Evolutionary conservation across 768 basidiomycete genomes (phyloP).

Genomic region (Tremella mesenterica): DNA sequence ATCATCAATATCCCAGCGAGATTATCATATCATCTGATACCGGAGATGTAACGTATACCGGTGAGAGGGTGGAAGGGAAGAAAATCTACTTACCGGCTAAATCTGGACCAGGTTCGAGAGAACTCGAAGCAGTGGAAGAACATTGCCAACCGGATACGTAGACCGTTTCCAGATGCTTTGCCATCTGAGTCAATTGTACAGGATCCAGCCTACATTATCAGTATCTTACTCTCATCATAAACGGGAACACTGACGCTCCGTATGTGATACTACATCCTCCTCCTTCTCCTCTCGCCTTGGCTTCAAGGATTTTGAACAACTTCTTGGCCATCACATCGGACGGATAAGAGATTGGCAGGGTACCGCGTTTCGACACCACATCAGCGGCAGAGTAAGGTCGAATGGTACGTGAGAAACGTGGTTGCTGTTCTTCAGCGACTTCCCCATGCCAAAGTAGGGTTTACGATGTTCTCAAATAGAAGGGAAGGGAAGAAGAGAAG

Average conservation of each 20-base stretch:
- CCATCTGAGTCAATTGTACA: constrained; percentile 98
- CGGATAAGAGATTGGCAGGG: constrained; percentile 73
- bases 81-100: constrained; percentile 64
- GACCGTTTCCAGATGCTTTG: constrained; percentile 89
- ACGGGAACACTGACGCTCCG: constrained; percentile 72
- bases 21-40: too few relatives aligned
- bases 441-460: neutral
- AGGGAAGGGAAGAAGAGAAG: neutral
- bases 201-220: constrained; percentile 69
- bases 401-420: constrained; percentile 75
- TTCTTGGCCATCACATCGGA: constrained; percentile 80
- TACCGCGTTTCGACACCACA: constrained; percentile 89
- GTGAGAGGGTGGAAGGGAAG: neutral
- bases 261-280: constrained; percentile 71
- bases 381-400: constrained; percentile 89
- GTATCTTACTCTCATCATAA: neutral
- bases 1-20: neutral
- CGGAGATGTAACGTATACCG: too few relatives aligned
- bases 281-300: constrained; percentile 54
- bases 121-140: constrained; percentile 83
- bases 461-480: neutral
- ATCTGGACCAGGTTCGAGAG: constrained; percentile 96
- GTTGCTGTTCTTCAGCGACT: constrained; percentile 50
- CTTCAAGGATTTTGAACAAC: constrained; percentile 62
- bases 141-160: constrained; percentile 87